A percentile compares a stretch with the other conserved stretches of the same genome.
Evolutionary conservation across 345 rosid genomes (phyloP).

Genomic region (Rhizophora mangle): DNA sequence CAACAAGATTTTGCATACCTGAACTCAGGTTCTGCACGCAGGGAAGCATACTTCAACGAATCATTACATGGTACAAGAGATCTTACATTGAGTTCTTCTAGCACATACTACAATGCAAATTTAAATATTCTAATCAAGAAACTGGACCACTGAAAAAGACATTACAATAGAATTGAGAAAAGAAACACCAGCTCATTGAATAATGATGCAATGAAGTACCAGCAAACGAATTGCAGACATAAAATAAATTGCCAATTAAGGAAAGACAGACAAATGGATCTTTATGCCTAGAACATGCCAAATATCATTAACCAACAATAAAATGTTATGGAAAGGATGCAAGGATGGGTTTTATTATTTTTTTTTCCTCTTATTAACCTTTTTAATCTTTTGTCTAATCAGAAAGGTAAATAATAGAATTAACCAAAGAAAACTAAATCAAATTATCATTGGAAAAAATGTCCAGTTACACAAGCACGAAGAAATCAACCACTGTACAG

Average conservation of each 20-base stretch:
- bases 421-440: not conserved
- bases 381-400: too few species aligned
- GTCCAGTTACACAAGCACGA: not conserved
- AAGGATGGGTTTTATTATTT: too few species aligned
- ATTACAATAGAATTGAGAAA: too few species aligned
- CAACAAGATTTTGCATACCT: slow-evolving; percentile 46
- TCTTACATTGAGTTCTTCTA: slow-evolving; percentile 88
- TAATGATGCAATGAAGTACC: too few species aligned
- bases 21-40: slow-evolving; percentile 96
- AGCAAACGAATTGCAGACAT: too few species aligned
- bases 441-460: not conserved
- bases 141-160: not conserved
- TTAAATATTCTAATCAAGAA: slow-evolving; percentile 8
- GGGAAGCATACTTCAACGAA: slow-evolving; percentile 76
- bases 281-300: too few species aligned
- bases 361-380: too few species aligned
- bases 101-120: slow-evolving; percentile 62
- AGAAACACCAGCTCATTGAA: not conserved
- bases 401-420: not conserved
- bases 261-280: too few species aligned
- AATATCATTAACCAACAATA: too few species aligned
- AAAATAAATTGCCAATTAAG: too few species aligned
- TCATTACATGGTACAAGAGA: slow-evolving; percentile 75
- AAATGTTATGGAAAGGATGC: too few species aligned
- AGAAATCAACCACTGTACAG: not conserved